Evolutionary conservation across 345 rosid genomes (phyloP).

Genomic region (Euphorbia pulcherrima): DNA sequence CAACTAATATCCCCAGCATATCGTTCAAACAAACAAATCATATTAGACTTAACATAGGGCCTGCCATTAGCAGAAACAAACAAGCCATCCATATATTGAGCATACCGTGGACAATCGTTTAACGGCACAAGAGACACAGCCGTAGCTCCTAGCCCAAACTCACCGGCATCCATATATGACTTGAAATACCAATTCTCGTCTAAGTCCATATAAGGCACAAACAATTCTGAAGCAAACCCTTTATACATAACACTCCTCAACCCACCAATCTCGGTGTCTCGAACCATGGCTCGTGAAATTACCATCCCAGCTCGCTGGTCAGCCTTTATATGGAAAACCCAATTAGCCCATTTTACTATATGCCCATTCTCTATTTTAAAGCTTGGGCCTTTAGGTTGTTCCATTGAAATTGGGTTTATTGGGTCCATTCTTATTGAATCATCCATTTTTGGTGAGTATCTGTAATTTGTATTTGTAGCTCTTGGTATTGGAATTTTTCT

Average conservation of each 20-base stretch:
- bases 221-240: constrained; percentile 61
- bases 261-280: constrained; percentile 44
- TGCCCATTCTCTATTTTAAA: constrained; percentile 48
- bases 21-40: constrained; percentile 51
- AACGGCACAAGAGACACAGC: constrained; percentile 53
- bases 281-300: constrained; percentile 49
- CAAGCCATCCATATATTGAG: constrained; percentile 51
- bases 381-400: constrained; percentile 66
- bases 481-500: constrained; percentile 35
- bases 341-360: constrained; percentile 61
- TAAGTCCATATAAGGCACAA: constrained; percentile 69
- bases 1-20: constrained; percentile 58
- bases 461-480: constrained; percentile 37
- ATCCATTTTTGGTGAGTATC: constrained; percentile 19
- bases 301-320: constrained; percentile 65
- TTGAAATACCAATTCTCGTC: constrained; percentile 65
- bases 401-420: constrained; percentile 55
- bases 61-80: constrained; percentile 45
- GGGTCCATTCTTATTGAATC: constrained; percentile 22
- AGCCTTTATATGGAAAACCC: constrained; percentile 64
- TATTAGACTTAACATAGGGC: constrained; percentile 44
- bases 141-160: constrained; percentile 47
- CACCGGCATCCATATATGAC: constrained; percentile 69
- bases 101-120: constrained; percentile 57
- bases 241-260: constrained; percentile 61